phyloP scores from a whole-genome alignment of 164 flowering plant genomes.

The Vitis rotundifolia region DNA sequence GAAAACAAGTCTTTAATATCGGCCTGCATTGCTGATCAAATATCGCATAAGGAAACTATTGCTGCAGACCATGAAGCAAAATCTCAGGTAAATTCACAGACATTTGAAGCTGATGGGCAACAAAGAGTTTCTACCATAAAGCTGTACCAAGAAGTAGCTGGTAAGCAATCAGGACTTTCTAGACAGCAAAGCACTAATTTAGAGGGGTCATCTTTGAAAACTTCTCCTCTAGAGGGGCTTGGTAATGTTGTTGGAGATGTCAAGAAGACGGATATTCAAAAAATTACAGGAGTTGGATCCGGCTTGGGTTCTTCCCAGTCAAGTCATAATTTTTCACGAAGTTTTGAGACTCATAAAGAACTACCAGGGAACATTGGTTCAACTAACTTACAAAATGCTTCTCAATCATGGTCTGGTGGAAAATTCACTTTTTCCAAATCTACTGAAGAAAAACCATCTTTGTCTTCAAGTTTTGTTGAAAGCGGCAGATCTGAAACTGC shows the following conservation, averaged over 20 bases:
- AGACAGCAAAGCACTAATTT: slow-evolving; percentile 15
- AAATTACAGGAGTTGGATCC: slow-evolving; percentile 20
- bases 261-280: slow-evolving; percentile 19
- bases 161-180: slow-evolving; percentile 11
- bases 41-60: slow-evolving; percentile 2
- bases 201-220: slow-evolving; percentile 17
- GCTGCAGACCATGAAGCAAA: slow-evolving; percentile 16
- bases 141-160: slow-evolving; percentile 7
- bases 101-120: slow-evolving; percentile 20
- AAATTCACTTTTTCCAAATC: slow-evolving; percentile 15
- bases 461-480: slow-evolving; percentile 16
- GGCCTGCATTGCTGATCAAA: slow-evolving; percentile 5
- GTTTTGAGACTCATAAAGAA: slow-evolving; percentile 18
- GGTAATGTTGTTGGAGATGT: slow-evolving; percentile 8
- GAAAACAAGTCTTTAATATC: slow-evolving; percentile 15
- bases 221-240: slow-evolving; percentile 16
- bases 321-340: slow-evolving; percentile 12
- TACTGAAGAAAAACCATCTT: slow-evolving; percentile 19
- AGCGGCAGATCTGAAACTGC: slow-evolving; percentile 11
- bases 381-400: slow-evolving; percentile 16
- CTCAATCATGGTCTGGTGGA: slow-evolving; percentile 29
- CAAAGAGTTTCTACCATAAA: slow-evolving; percentile 7
- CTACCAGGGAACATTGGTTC: slow-evolving; percentile 19
- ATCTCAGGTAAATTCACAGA: slow-evolving; percentile 10
- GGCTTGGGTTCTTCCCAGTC: slow-evolving; percentile 15